These are phyloP conservation scores for cucumber (Cucumis sativus) DNA, from an alignment of 306 rosid genomes.

Conservation along the genomic window Cucumber_9930_V3 NC_026655.2:30980501-30981000, in stretches of 20 bases:
- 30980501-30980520: no score
- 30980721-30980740: not conserved
- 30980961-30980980: not conserved
- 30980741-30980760: slow-evolving; percentile 15
- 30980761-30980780: slow-evolving; percentile 31
- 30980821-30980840: slow-evolving; percentile 83
- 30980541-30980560: no score
- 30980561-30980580: no score
- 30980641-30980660: no score
- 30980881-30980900: slow-evolving; percentile 54
- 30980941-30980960: not conserved
- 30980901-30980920: not conserved
- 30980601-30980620: no score
- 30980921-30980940: not conserved
- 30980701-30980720: not conserved
- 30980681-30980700: not conserved
- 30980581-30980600: no score
- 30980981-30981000: not conserved
- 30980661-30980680: no score
- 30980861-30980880: slow-evolving; percentile 52
- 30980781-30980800: slow-evolving; percentile 60
- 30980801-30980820: slow-evolving; percentile 96
- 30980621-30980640: no score
- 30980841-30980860: slow-evolving; percentile 87
- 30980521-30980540: no score